Percentiles rank a stretch among this genome's conserved stretches.
Evolutionary conservation across 202 grass and related monocot genomes (phyloP).

Genomic region (Eragrostis tef): DNA sequence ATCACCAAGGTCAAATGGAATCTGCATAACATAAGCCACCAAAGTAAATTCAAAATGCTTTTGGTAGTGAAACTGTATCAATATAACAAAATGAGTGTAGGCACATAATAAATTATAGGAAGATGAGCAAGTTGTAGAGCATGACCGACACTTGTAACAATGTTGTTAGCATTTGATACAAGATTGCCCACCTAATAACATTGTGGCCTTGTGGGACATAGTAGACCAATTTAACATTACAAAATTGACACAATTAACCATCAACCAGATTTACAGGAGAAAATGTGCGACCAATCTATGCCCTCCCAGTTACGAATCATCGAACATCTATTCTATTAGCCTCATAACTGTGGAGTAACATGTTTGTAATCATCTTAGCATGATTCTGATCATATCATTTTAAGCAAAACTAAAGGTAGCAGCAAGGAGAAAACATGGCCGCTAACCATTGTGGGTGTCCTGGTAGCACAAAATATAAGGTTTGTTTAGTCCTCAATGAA

Average conservation of each 20-base stretch:
- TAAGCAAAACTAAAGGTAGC: conserved; percentile 4
- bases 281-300: background rate
- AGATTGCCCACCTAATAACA: too few relatives aligned
- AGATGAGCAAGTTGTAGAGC: background rate
- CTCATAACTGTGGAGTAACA: background rate
- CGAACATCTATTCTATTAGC: too few relatives aligned
- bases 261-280: background rate
- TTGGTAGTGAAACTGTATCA: background rate
- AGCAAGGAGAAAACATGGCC: background rate
- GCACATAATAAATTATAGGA: background rate
- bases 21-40: conserved; percentile 56
- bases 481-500: background rate
- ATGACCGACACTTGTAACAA: background rate
- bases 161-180: too few relatives aligned
- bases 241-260: too few relatives aligned
- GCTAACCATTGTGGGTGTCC: background rate
- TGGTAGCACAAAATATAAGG: background rate
- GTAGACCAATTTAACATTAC: too few relatives aligned
- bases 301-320: background rate
- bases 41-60: background rate
- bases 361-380: background rate
- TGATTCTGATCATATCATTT: background rate
- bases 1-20: conserved; percentile 93
- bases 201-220: too few relatives aligned
- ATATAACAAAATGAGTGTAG: background rate